phyloP scores from a whole-genome alignment of 805 yeast species.

The Ogataea ganodermae region DNA sequence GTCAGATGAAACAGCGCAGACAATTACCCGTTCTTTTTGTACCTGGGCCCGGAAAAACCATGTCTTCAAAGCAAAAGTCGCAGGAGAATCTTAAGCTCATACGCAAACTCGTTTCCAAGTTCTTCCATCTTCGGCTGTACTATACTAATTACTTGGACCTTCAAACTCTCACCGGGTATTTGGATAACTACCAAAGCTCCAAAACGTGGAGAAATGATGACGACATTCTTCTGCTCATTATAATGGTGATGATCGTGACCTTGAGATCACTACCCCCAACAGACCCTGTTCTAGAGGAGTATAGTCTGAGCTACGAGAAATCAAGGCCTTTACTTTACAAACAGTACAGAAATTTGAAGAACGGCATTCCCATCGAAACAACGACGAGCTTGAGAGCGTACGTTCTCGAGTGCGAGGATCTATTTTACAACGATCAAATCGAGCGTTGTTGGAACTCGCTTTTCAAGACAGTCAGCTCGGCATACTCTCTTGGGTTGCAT shows the following conservation, averaged over 20 bases:
- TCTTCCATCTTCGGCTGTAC: constrained; percentile 42
- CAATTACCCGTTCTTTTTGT: constrained; percentile 28
- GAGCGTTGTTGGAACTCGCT: constrained; percentile 55
- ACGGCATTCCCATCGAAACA: constrained; percentile 49
- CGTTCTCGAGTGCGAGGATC: constrained; percentile 52
- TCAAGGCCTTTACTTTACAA: constrained; percentile 36
- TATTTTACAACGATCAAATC: constrained; percentile 48
- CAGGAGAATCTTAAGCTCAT: constrained; percentile 39
- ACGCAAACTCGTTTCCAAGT: constrained; percentile 40
- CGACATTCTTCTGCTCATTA: constrained; percentile 44
- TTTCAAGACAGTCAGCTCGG: constrained; percentile 50
- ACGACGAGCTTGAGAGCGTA: constrained; percentile 50
- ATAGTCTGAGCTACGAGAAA: constrained; percentile 26
- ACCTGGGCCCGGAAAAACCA: constrained; percentile 9
- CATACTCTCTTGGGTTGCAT: constrained; percentile 54
- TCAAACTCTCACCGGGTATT: constrained; percentile 37
- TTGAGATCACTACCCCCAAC: constrained; percentile 36
- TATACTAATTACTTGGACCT: constrained; percentile 44
- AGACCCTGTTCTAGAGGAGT: constrained; percentile 27
- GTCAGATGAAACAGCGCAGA: constrained; percentile 33
- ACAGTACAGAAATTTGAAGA: constrained; percentile 47
- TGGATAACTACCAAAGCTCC: constrained; percentile 37
- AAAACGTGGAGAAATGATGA: constrained; percentile 51
- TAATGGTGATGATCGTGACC: constrained; percentile 46
- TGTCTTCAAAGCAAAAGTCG: constrained; percentile 18